These are phyloP conservation scores for Fraxinus velutina DNA, from an alignment of 305 asterid species.

Conservation along the genomic window DNA sequence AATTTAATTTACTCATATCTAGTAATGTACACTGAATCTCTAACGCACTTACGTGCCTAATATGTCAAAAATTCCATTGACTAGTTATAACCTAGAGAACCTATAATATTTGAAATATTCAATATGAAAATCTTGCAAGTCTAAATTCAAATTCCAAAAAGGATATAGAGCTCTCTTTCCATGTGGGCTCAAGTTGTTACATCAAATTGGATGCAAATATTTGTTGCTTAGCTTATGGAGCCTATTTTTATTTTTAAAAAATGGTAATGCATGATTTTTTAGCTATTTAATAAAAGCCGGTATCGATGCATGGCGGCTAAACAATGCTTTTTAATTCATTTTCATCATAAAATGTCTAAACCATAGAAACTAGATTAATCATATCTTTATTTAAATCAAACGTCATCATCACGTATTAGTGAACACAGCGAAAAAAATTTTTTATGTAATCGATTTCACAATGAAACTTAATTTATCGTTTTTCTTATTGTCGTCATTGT, in stretches of 20 bases:
- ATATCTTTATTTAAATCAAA: neutral
- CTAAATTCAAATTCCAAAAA: neutral
- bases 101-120: neutral
- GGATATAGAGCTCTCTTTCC: slow-evolving; percentile 21
- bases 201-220: slow-evolving; percentile 27
- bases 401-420: slow-evolving; percentile 22
- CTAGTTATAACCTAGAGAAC: neutral
- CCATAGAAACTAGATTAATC: slow-evolving; percentile 25
- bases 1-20: neutral
- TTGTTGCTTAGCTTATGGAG: slow-evolving; percentile 29
- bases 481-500: neutral
- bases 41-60: neutral
- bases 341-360: slow-evolving; percentile 28
- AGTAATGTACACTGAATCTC: neutral
- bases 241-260: slow-evolving; percentile 14
- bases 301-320: slow-evolving; percentile 28
- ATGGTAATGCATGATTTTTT: neutral
- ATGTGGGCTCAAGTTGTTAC: slow-evolving; percentile 31
- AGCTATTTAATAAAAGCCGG: neutral
- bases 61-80: neutral
- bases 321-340: slow-evolving; percentile 20
- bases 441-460: neutral
- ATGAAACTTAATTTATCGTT: neutral
- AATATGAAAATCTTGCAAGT: neutral
- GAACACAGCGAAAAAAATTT: neutral